phyloP scores from a whole-genome alignment of 2,329 filamentous ascomycete genomes.

The Verticillium nonalfalfae region DNA sequence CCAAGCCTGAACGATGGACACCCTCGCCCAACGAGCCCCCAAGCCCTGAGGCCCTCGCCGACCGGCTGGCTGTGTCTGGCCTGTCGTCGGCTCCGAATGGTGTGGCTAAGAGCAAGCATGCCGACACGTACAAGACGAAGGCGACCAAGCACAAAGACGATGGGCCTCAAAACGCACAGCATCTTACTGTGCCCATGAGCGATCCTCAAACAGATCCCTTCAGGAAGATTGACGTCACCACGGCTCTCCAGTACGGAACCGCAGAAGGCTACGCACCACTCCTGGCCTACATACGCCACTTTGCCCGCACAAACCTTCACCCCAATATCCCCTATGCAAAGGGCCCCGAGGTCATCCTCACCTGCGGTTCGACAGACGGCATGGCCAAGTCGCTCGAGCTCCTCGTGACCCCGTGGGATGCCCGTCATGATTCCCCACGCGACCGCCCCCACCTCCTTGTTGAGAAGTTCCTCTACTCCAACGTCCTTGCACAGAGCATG shows the following conservation, averaged over 20 bases:
- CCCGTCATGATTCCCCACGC: constrained; percentile 57
- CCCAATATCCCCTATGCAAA: constrained; percentile 72
- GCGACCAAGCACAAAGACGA: constrained; percentile 1
- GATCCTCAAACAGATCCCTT: constrained; percentile 49
- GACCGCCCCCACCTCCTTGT: constrained; percentile 72
- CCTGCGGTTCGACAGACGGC: constrained; percentile 79
- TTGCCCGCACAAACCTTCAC: constrained; percentile 69
- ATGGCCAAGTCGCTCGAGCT: constrained; percentile 72
- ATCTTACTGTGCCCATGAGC: constrained; percentile 67
- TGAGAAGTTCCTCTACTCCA: constrained; percentile 78
- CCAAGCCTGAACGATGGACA: constrained; percentile 66
- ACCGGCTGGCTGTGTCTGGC: constrained; percentile 24
- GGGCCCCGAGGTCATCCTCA: constrained; percentile 73
- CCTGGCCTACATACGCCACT: constrained; percentile 70
- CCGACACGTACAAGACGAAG: background rate
- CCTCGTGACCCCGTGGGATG: constrained; percentile 69
- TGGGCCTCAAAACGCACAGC: constrained; percentile 25
- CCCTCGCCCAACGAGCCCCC: constrained; percentile 48
- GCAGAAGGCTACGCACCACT: constrained; percentile 76
- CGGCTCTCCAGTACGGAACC: constrained; percentile 82
- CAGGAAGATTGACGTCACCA: constrained; percentile 72
- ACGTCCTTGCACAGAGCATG: constrained; percentile 58
- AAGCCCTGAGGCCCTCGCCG: constrained; percentile 26
- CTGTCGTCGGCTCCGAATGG: constrained; percentile 13
- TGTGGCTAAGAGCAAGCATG: constrained; percentile 16